A percentile compares a stretch with the other conserved stretches of the same genome.
Evolutionary conservation across 2,329 filamentous ascomycete species (phyloP).

Genomic region (Rutstroemia sp.): DNA sequence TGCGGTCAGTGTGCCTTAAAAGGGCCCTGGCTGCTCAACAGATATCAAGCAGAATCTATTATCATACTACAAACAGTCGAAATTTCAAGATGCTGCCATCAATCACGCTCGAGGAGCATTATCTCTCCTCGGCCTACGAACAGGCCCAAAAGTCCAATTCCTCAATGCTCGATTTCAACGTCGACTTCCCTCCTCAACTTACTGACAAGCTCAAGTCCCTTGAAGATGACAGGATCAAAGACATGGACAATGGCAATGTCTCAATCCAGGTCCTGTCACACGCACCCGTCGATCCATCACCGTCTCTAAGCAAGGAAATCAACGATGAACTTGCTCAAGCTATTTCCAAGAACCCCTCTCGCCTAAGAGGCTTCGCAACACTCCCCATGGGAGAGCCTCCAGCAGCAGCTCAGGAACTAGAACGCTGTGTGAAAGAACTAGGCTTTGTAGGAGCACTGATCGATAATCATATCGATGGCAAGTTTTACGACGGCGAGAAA

Average conservation of each 20-base stretch:
- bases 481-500: conserved; percentile 36
- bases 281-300: conserved; percentile 16
- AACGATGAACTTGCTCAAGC: conserved; percentile 31
- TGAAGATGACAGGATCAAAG: conserved; percentile 19
- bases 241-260: conserved; percentile 23
- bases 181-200: conserved; percentile 24
- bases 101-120: conserved; percentile 39
- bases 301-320: conserved; percentile 13
- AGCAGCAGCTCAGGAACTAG: conserved; percentile 31
- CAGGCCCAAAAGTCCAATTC: neutral
- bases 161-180: conserved; percentile 13
- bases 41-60: too few species aligned
- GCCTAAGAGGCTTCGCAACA: conserved; percentile 37
- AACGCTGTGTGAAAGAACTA: conserved; percentile 35
- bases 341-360: conserved; percentile 29
- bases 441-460: conserved; percentile 42
- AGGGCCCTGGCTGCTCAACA: too few species aligned
- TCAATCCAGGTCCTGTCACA: conserved; percentile 29
- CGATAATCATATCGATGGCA: conserved; percentile 34
- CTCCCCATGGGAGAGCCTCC: conserved; percentile 34
- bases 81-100: conserved; percentile 21
- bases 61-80: too few species aligned
- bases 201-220: conserved; percentile 16
- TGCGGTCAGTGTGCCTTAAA: too few species aligned
- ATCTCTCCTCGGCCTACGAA: conserved; percentile 16